Evolutionary conservation across 306 rosid species (phyloP).

Genomic region (Urtica urens): DNA sequence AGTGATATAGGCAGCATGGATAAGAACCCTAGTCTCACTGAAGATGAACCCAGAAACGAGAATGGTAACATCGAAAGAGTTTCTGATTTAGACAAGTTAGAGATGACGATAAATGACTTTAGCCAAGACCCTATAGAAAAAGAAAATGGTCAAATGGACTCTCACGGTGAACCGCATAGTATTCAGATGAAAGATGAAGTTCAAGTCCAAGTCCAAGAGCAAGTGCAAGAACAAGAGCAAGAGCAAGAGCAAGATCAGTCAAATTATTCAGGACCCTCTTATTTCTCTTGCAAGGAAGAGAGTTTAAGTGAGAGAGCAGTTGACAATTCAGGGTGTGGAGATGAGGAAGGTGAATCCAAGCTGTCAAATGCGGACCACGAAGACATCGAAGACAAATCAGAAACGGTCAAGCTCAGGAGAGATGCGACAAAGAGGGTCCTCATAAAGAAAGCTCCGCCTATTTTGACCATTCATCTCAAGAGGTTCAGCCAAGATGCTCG

Average conservation of each 20-base stretch:
- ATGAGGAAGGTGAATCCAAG: conserved; percentile 19
- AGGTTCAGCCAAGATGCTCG: conserved; percentile 91
- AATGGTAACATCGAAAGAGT: conserved; percentile 29
- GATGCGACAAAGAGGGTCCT: conserved; percentile 80
- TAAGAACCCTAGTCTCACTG: conserved; percentile 22
- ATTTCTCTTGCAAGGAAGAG: conserved; percentile 30
- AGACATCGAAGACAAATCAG: conserved; percentile 34
- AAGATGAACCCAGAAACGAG: conserved; percentile 19
- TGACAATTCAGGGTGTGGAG: conserved; percentile 23
- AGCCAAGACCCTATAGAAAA: conserved; percentile 16
- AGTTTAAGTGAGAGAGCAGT: conserved; percentile 24
- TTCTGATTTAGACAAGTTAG: conserved; percentile 9
- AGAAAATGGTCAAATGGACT: conserved; percentile 31
- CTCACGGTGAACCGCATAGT: conserved; percentile 24
- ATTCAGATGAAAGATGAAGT: conserved; percentile 16
- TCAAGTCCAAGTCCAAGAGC: conserved; percentile 19
- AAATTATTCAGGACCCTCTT: conserved; percentile 25
- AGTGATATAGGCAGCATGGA: conserved; percentile 23
- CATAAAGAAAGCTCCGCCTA: conserved; percentile 63
- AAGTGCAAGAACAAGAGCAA: conserved; percentile 19
- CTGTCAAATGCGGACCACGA: conserved; percentile 16
- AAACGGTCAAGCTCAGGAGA: conserved; percentile 56
- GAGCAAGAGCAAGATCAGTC: conserved; percentile 21
- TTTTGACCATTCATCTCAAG: conserved; percentile 83
- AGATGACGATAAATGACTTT: conserved; percentile 10